Conservation (phyloP, 257 asterid genomes). For the Scutellaria barbata region DNA sequence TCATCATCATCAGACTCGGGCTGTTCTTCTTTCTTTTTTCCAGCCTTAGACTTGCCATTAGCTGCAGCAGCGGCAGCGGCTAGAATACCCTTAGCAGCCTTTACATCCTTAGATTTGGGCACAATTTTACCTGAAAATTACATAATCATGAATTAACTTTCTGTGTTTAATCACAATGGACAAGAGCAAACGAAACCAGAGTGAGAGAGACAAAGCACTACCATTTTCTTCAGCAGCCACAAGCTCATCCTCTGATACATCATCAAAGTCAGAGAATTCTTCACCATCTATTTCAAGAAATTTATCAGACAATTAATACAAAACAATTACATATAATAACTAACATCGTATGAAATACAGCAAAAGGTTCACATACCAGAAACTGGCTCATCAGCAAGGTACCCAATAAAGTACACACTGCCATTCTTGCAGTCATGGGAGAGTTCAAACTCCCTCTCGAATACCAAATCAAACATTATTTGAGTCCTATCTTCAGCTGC, state of each 20-base stretch:
- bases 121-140: constrained; percentile 32
- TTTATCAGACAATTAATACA: background rate
- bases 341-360: background rate
- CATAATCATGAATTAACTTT: background rate
- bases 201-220: background rate
- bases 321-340: background rate
- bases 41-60: constrained; percentile 9
- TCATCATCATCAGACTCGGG: constrained; percentile 43
- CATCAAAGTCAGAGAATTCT: constrained; percentile 33
- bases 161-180: too few relatives aligned
- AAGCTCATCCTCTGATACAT: constrained; percentile 38
- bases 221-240: constrained; percentile 18
- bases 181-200: background rate
- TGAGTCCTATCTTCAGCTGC: constrained; percentile 60
- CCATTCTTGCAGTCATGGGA: constrained; percentile 79
- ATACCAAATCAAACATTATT: constrained; percentile 62
- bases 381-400: constrained; percentile 45
- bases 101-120: constrained; percentile 29
- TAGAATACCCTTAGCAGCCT: constrained; percentile 25
- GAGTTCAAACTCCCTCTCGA: constrained; percentile 73
- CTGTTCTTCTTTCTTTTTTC: constrained; percentile 32
- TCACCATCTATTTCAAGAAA: constrained; percentile 29
- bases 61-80: constrained; percentile 23
- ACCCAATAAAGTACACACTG: constrained; percentile 66
- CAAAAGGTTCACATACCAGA: constrained; percentile 32